Conservation (phyloP, 306 rosid species). For the Lathyrus sativus region DNA sequence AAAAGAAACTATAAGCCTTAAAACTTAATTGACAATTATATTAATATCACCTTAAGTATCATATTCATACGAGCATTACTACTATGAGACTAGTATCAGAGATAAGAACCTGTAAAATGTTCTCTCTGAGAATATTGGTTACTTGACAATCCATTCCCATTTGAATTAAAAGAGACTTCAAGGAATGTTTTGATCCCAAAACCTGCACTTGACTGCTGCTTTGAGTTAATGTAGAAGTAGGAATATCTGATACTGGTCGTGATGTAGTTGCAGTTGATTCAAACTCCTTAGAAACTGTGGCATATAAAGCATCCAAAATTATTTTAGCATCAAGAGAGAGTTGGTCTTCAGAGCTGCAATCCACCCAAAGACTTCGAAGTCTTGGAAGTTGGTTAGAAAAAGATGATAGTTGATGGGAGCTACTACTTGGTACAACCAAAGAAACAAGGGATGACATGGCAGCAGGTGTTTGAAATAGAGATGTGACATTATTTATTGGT, state of each 20-base stretch:
- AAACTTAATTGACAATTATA: neutral
- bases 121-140: neutral
- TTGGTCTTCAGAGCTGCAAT: neutral
- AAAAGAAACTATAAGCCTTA: neutral
- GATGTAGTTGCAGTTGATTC: constrained; percentile 24
- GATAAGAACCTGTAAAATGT: constrained; percentile 23
- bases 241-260: neutral
- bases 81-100: no score
- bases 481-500: neutral
- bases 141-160: constrained; percentile 24
- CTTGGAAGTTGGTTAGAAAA: neutral
- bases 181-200: neutral
- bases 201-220: neutral
- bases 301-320: constrained; percentile 8
- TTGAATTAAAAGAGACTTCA: constrained; percentile 4
- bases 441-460: neutral
- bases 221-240: neutral
- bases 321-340: neutral
- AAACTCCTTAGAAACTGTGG: neutral
- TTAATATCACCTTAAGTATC: neutral
- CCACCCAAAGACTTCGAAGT: constrained; percentile 26
- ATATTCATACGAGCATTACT: no score
- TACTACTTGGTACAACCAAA: neutral
- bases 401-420: neutral
- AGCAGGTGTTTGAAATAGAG: neutral